A percentile compares a stretch with the other conserved stretches of the same genome.
Conservation (phyloP, 192 early-diverging fungal species). For the Borealophlyctis nickersoniae region DNA sequence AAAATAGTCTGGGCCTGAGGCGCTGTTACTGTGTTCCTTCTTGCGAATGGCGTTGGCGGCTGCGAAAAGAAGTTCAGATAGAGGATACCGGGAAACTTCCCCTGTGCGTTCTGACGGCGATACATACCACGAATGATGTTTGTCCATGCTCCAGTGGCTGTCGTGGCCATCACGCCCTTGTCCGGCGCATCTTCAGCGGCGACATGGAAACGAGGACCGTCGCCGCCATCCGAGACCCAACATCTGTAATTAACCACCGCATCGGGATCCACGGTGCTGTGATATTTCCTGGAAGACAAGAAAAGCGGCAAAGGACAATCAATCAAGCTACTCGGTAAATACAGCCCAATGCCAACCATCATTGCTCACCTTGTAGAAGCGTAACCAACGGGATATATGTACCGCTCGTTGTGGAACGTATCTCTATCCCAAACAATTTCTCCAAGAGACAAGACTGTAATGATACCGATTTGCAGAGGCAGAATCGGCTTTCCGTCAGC, state of each 20-base stretch:
- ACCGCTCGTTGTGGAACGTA: conserved; percentile 82
- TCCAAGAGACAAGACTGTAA: conserved; percentile 74
- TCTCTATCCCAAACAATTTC: conserved; percentile 69
- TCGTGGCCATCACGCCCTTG: conserved; percentile 66
- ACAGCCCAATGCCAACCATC: too few species aligned
- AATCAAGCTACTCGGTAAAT: too few species aligned
- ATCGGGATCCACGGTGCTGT: conserved; percentile 67
- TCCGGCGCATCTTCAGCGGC: conserved; percentile 76
- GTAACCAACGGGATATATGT: conserved; percentile 92
- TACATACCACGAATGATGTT: conserved; percentile 62
- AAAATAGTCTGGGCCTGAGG: conserved; percentile 87
- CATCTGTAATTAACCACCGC: conserved; percentile 60
- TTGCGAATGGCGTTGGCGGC: conserved; percentile 74
- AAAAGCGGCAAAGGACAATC: too few species aligned
- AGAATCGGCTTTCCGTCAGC: conserved; percentile 67
- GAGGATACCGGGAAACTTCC: neutral
- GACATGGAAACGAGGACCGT: conserved; percentile 77
- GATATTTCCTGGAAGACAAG: conserved; percentile 47
- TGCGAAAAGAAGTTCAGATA: conserved; percentile 13
- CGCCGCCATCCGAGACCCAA: conserved; percentile 70
- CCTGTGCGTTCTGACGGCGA: too few species aligned
- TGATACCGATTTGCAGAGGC: conserved; percentile 74
- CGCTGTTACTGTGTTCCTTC: conserved; percentile 75
- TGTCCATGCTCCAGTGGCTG: conserved; percentile 90
- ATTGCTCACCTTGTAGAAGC: conserved; percentile 46